These are phyloP conservation scores for Colletotrichum destructivum DNA, from an alignment of 2,329 filamentous ascomycete genomes.

Conservation along the genomic window DNA sequence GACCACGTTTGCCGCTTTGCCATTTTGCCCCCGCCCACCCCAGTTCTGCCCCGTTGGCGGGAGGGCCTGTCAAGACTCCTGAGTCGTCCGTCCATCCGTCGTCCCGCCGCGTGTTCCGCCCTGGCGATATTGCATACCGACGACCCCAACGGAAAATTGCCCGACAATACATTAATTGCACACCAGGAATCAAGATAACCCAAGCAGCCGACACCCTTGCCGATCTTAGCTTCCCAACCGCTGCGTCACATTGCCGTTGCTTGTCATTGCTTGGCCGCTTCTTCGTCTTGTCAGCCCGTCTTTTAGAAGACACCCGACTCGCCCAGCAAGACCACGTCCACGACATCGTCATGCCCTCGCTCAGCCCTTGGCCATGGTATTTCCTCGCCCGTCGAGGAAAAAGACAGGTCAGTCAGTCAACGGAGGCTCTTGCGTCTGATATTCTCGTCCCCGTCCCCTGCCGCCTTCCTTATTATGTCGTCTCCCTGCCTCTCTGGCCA, in stretches of 20 bases:
- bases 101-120: conserved; percentile 13
- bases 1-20: not conserved
- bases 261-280: conserved; percentile 18
- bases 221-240: not conserved
- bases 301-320: conserved; percentile 9
- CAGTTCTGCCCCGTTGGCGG: conserved; percentile 4
- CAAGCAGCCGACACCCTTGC: conserved; percentile 11
- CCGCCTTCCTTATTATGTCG: not conserved
- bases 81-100: conserved; percentile 2
- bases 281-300: conserved; percentile 14
- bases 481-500: not conserved
- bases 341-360: conserved; percentile 7
- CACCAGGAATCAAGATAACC: conserved; percentile 10
- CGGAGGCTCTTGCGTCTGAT: conserved; percentile 36
- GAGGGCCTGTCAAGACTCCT: not conserved
- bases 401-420: not conserved
- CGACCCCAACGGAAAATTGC: conserved; percentile 12
- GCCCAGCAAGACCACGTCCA: not conserved
- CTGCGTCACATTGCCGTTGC: conserved; percentile 7
- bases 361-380: not conserved
- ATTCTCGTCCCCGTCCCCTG: conserved; percentile 3
- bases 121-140: conserved; percentile 15
- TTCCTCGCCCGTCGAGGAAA: conserved; percentile 22
- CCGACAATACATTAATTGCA: conserved; percentile 23
- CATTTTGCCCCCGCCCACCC: not conserved